Evolutionary conservation across 176 grass and related monocot genomes (phyloP), one percentile per base, ranked within the genome.

Genomic region (Paspalum notatum): DNA sequence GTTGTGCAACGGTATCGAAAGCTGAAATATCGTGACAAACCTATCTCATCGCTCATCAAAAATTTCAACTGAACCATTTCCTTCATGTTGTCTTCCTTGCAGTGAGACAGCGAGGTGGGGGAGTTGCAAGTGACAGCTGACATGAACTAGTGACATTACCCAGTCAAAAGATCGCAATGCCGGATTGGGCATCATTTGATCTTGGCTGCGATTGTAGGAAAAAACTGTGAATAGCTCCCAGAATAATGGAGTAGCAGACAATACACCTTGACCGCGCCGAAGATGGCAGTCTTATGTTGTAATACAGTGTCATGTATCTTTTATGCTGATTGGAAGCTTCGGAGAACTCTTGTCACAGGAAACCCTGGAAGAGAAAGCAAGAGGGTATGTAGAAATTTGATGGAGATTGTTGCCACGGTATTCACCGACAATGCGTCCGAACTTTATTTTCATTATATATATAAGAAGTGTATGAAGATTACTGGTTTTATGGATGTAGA

Each of bases 101-200:
- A 84, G 86, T 84, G 86, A 79, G 60, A 79, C 9, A 32, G 17
- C 16, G 59, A 52, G 2, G 9, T 45, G 7, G 64, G 55, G 9
- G 14, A 18, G 50, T 74, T 49, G 65, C 48, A 22, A 48, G 25
- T 58, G 12, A 66, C 50, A 71, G 6, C 49, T 59, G 27, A 16
- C 67, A 15, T 16, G 3, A 2, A 51, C 16, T 49, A 26, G 6
- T 41, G 66, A 78, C 22, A 21, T 26, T 48, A 63, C 20, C 43
- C 20, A 27, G 40, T 12, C 22, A 68, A n/a, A 57, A 18, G 46
- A 41, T 38, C 8, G 18, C 24, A 14, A 43, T 41, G 39, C 65
- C 9, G 4, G 54, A 55, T 62, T 70, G 24, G 15, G n/a, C 60
- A 38, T 27, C 22, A 69, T 14, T 54, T 42, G 22, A 20, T 69